Conservation (phyloP, 1,139 yeast genomes). For the Hyphopichia pseudoburtonii region DNA sequence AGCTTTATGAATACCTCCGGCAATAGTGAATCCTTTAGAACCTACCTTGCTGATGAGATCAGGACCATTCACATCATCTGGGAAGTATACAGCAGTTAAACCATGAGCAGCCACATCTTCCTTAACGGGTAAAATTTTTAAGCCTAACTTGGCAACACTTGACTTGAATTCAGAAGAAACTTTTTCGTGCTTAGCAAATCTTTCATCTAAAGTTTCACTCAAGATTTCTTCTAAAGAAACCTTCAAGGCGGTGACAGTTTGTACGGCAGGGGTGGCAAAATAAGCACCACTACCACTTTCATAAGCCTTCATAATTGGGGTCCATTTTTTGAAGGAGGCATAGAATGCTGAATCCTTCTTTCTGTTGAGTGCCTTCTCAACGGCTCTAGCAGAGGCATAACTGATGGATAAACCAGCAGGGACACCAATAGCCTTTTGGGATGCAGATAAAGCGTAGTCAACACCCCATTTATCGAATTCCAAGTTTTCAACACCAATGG, state of each 20-base stretch:
- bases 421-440: conserved; percentile 94
- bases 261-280: conserved; percentile 94
- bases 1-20: conserved; percentile 88
- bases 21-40: conserved; percentile 72
- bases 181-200: conserved; percentile 63
- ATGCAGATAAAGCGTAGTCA: conserved; percentile 86
- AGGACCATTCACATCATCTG: conserved; percentile 69
- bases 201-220: conserved; percentile 52
- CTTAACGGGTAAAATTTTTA: conserved; percentile 65
- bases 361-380: conserved; percentile 57
- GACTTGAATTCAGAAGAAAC: conserved; percentile 69
- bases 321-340: conserved; percentile 82
- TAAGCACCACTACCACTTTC: conserved; percentile 82
- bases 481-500: conserved; percentile 84
- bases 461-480: conserved; percentile 89
- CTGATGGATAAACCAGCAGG: conserved; percentile 90
- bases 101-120: conserved; percentile 79
- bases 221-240: conserved; percentile 77
- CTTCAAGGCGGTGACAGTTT: conserved; percentile 77
- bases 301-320: conserved; percentile 84
- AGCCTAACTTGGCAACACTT: conserved; percentile 54
- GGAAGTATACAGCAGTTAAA: conserved; percentile 82
- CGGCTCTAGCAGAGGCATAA: conserved; percentile 74
- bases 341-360: conserved; percentile 62
- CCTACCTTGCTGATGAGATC: conserved; percentile 57